These are phyloP conservation scores for Pseudoneurospora amorphoporcata DNA, from an alignment of 495 filamentous ascomycete species.

Conservation along the genomic window DNA sequence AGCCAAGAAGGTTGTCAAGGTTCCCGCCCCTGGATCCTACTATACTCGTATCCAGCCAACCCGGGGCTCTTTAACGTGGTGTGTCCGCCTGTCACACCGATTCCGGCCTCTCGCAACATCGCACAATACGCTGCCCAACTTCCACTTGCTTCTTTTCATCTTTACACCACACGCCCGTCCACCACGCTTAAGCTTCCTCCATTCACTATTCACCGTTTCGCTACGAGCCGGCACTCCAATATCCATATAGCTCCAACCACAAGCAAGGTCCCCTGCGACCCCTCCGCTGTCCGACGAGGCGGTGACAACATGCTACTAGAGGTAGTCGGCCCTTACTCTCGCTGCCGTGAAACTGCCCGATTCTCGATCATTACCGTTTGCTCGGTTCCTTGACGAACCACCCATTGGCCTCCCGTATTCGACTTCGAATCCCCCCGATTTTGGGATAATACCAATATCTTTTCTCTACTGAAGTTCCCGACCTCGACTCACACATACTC, in stretches of 20 bases:
- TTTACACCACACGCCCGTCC: background rate
- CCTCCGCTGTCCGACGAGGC: slow-evolving; percentile 5
- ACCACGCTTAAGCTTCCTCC: background rate
- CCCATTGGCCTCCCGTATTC: background rate
- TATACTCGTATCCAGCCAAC: background rate
- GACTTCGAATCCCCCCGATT: background rate
- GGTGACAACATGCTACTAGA: slow-evolving; percentile 27
- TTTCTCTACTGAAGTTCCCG: background rate
- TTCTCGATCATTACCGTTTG: background rate
- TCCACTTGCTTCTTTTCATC: background rate
- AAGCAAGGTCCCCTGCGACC: background rate
- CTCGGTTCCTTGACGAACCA: slow-evolving; percentile 1
- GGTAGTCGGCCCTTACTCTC: slow-evolving; percentile 4
- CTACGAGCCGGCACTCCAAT: background rate
- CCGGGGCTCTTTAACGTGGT: background rate
- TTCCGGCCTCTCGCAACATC: background rate
- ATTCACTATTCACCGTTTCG: background rate
- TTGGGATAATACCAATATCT: background rate
- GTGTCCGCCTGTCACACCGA: background rate
- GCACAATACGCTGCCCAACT: background rate
- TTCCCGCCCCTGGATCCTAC: background rate
- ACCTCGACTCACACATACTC: background rate
- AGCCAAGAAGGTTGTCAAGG: background rate
- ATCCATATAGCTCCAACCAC: background rate
- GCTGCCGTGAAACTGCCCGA: slow-evolving; percentile 8